phyloP scores from a whole-genome alignment of 495 filamentous ascomycete genomes.

The Podospora tetraspora region DNA sequence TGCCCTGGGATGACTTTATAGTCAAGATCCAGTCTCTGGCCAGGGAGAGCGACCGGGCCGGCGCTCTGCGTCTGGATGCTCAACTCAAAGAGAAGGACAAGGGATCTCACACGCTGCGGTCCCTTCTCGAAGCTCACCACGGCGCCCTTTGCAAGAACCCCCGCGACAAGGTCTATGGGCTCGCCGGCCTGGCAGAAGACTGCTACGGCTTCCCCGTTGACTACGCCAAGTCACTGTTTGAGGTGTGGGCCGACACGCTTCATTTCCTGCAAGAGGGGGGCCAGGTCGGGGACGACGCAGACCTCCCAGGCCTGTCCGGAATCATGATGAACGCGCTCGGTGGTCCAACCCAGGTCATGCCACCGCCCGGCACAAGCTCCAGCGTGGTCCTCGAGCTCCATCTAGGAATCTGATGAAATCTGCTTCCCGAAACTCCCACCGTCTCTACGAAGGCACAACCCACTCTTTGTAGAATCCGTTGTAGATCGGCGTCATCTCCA shows the following conservation, averaged over 20 bases:
- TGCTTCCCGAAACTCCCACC: too few relatives aligned
- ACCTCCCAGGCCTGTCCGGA: background rate
- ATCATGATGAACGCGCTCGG: background rate
- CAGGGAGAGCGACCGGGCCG: background rate
- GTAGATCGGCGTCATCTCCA: too few relatives aligned
- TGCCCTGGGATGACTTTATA: background rate
- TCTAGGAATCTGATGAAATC: too few relatives aligned
- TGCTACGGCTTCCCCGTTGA: constrained; percentile 12
- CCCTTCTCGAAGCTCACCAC: constrained; percentile 5
- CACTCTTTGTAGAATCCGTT: too few relatives aligned
- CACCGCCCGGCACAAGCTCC: background rate
- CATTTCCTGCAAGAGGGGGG: background rate
- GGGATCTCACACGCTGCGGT: constrained; percentile 8
- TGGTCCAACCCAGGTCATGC: background rate
- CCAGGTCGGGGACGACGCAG: background rate
- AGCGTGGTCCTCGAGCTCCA: background rate
- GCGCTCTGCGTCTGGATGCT: background rate
- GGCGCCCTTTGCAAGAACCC: constrained; percentile 3
- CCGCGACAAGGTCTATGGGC: constrained; percentile 15
- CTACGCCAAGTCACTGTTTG: constrained; percentile 12
- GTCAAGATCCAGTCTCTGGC: background rate
- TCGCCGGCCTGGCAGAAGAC: constrained; percentile 13
- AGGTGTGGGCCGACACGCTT: constrained; percentile 15
- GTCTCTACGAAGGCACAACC: too few relatives aligned
- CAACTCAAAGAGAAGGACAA: constrained; percentile 4